Percentiles rank a stretch among this genome's conserved stretches.
Conservation (phyloP, 257 asterid genomes). For the Ligustrum vulgare region DNA sequence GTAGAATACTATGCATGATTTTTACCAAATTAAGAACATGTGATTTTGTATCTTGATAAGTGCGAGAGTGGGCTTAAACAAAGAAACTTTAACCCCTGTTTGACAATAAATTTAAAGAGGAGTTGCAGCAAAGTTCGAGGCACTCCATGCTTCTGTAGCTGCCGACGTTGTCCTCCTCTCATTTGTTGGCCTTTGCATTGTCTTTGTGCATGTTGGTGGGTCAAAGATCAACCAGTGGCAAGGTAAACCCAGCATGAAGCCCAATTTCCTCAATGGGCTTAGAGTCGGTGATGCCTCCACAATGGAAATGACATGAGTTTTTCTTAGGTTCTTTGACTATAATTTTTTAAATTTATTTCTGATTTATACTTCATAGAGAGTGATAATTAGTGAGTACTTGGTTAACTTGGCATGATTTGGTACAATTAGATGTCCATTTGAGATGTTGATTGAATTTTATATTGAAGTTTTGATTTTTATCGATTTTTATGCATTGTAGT, state of each 20-base stretch:
- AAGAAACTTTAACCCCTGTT: too few relatives aligned
- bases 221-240: conserved; percentile 87
- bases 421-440: background rate
- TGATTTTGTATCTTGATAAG: too few relatives aligned
- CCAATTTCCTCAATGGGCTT: conserved; percentile 70
- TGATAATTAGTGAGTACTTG: background rate
- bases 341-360: background rate
- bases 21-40: too few relatives aligned
- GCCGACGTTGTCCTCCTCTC: conserved; percentile 78
- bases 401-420: background rate
- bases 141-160: conserved; percentile 75
- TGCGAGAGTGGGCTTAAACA: too few relatives aligned
- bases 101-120: conserved; percentile 32
- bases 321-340: conserved; percentile 62
- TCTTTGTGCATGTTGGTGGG: conserved; percentile 80
- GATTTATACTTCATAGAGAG: background rate
- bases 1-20: too few relatives aligned
- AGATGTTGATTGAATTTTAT: background rate
- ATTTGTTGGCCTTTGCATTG: conserved; percentile 77
- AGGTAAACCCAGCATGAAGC: conserved; percentile 50
- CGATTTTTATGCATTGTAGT: background rate
- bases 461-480: background rate
- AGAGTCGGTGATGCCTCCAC: conserved; percentile 80
- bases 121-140: conserved; percentile 77
- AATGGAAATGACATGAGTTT: conserved; percentile 92